A percentile compares a stretch with the other conserved stretches of the same genome.
Evolutionary conservation across 768 basidiomycete genomes (phyloP).

Genomic region (Podaxis sp.): DNA sequence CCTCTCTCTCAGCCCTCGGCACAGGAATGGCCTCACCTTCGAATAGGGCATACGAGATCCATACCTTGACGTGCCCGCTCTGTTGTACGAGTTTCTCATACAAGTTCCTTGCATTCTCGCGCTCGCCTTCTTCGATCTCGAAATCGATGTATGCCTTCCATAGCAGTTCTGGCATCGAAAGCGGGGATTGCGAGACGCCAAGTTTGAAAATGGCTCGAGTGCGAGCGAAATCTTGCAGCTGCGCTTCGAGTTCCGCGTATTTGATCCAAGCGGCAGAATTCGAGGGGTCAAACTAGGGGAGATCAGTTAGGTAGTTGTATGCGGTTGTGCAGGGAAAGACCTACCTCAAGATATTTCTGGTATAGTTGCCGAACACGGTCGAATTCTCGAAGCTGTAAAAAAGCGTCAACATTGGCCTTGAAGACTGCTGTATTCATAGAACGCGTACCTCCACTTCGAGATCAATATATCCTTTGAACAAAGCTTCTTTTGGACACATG

Average conservation of each 20-base stretch:
- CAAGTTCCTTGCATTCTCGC: conserved; percentile 75
- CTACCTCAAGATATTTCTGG: conserved; percentile 90
- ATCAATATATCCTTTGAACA: conserved; percentile 97
- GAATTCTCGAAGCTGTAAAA: conserved; percentile 80
- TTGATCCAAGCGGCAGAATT: conserved; percentile 96
- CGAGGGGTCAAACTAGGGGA: conserved; percentile 73
- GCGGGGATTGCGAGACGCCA: conserved; percentile 74
- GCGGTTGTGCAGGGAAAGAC: conserved; percentile 15
- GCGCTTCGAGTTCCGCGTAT: conserved; percentile 88
- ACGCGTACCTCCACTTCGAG: conserved; percentile 79
- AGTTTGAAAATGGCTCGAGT: conserved; percentile 95
- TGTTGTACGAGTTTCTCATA: conserved; percentile 85
- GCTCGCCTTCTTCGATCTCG: conserved; percentile 91
- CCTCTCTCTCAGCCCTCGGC: conserved; percentile 62
- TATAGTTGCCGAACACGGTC: conserved; percentile 90
- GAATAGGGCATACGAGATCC: conserved; percentile 93
- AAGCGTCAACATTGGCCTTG: not conserved
- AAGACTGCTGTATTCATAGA: not conserved
- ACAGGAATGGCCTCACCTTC: conserved; percentile 77
- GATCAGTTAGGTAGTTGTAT: conserved; percentile 2
- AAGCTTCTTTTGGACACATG: conserved; percentile 91
- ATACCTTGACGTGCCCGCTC: conserved; percentile 95
- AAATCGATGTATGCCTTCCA: conserved; percentile 98
- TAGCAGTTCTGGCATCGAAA: conserved; percentile 93
- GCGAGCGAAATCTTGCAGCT: conserved; percentile 82